These are phyloP conservation scores for Candida albicans DNA, from an alignment of 1,139 yeast species.

Conservation along the genomic window DNA sequence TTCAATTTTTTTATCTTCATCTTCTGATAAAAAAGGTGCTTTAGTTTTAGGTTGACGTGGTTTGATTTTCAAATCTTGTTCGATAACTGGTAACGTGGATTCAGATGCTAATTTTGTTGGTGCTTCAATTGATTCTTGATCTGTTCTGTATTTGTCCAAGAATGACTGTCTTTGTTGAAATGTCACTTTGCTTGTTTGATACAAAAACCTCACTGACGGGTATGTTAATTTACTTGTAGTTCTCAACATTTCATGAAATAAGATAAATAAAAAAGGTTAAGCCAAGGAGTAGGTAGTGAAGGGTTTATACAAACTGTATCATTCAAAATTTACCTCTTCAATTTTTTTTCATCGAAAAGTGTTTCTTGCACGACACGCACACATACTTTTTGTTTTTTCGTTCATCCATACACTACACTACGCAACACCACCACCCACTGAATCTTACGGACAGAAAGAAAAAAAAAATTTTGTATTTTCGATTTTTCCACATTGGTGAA, in stretches of 20 bases:
- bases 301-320: too few relatives aligned
- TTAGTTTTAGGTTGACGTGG: slow-evolving; percentile 46
- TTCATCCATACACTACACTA: too few relatives aligned
- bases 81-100: slow-evolving; percentile 48
- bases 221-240: not conserved
- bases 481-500: too few relatives aligned
- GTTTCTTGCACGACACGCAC: not conserved
- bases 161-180: slow-evolving; percentile 17
- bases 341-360: not conserved
- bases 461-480: slow-evolving; percentile 1
- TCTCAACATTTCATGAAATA: slow-evolving; percentile 1
- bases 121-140: slow-evolving; percentile 27
- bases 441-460: not conserved
- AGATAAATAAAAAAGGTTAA: too few relatives aligned
- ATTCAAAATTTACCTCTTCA: not conserved
- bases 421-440: too few relatives aligned
- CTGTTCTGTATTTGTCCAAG: slow-evolving; percentile 22
- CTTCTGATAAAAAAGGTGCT: slow-evolving; percentile 54
- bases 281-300: too few relatives aligned
- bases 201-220: slow-evolving; percentile 6
- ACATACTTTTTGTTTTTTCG: not conserved
- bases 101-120: slow-evolving; percentile 49
- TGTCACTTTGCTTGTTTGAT: slow-evolving; percentile 6
- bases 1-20: slow-evolving; percentile 40
- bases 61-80: slow-evolving; percentile 39